A percentile compares a stretch with the other conserved stretches of the same genome.
Conservation (phyloP, 2,329 filamentous ascomycete species). For the Botrytis deweyae region DNA sequence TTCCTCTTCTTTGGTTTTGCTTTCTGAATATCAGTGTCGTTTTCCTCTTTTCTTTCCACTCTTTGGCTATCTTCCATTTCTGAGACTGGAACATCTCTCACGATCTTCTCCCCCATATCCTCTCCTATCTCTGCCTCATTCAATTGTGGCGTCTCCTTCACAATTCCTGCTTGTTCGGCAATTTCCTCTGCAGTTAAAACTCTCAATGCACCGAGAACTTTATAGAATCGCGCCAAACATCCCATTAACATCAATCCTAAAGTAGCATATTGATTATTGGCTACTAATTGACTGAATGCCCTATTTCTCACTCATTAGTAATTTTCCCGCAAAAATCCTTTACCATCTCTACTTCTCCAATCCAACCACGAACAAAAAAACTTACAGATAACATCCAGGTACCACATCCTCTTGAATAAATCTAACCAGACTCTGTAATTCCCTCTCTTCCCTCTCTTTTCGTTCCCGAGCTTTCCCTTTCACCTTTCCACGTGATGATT, state of each 20-base stretch:
- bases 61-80: constrained; percentile 17
- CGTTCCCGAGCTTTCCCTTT: constrained; percentile 25
- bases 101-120: constrained; percentile 40
- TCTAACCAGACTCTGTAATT: constrained; percentile 33
- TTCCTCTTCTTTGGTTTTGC: constrained; percentile 34
- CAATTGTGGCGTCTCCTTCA: constrained; percentile 1
- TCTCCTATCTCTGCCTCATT: constrained; percentile 14
- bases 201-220: constrained; percentile 43
- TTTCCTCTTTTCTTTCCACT: neutral
- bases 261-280: constrained; percentile 70
- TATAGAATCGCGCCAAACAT: constrained; percentile 58
- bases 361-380: constrained; percentile 40
- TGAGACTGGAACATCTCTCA: constrained; percentile 29
- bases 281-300: constrained; percentile 67
- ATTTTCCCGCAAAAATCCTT: neutral
- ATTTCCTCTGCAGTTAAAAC: constrained; percentile 24
- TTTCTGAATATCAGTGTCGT: constrained; percentile 19
- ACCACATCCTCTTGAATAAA: constrained; percentile 46
- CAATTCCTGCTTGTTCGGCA: neutral
- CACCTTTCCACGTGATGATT: constrained; percentile 15
- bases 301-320: constrained; percentile 43
- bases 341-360: neutral
- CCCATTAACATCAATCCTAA: constrained; percentile 69
- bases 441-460: constrained; percentile 36
- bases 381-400: constrained; percentile 48